Conservation (phyloP, 768 basidiomycete genomes). For the Chalciporus pseudorubinellus region DNA sequence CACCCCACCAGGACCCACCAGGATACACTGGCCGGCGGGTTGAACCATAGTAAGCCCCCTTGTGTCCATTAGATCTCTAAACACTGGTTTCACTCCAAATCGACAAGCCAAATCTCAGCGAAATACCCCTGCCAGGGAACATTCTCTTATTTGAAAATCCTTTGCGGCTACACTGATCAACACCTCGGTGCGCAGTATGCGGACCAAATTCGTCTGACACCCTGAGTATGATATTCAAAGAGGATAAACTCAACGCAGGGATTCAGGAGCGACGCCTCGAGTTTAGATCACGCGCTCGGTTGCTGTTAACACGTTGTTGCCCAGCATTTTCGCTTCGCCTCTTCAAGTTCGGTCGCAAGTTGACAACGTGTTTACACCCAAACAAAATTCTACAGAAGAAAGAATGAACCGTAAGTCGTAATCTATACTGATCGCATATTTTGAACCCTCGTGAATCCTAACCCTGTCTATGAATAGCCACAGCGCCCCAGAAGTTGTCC, state of each 20-base stretch:
- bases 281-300: conserved; percentile 11
- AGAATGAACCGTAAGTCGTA: conserved; percentile 11
- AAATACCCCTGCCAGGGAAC: background rate
- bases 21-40: too few species aligned
- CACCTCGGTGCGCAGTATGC: conserved; percentile 12
- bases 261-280: conserved; percentile 17
- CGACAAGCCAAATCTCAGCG: conserved; percentile 1
- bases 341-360: background rate
- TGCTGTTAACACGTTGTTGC: conserved; percentile 16
- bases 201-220: conserved; percentile 12
- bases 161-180: conserved; percentile 6
- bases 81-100: conserved; percentile 12
- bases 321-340: background rate
- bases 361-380: background rate
- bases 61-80: conserved; percentile 8
- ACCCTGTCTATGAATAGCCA: conserved; percentile 21
- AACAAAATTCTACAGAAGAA: conserved; percentile 1
- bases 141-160: conserved; percentile 22
- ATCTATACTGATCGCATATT: conserved; percentile 14
- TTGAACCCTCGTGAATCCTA: conserved; percentile 12
- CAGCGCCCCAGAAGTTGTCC: conserved; percentile 2
- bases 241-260: conserved; percentile 8
- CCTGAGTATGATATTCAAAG: conserved; percentile 4
- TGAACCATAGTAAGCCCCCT: conserved; percentile 5
- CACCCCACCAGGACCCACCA: too few species aligned